These are phyloP conservation scores for Beauveria australis DNA, from an alignment of 2,329 filamentous ascomycete genomes.

Conservation along the genomic window DNA sequence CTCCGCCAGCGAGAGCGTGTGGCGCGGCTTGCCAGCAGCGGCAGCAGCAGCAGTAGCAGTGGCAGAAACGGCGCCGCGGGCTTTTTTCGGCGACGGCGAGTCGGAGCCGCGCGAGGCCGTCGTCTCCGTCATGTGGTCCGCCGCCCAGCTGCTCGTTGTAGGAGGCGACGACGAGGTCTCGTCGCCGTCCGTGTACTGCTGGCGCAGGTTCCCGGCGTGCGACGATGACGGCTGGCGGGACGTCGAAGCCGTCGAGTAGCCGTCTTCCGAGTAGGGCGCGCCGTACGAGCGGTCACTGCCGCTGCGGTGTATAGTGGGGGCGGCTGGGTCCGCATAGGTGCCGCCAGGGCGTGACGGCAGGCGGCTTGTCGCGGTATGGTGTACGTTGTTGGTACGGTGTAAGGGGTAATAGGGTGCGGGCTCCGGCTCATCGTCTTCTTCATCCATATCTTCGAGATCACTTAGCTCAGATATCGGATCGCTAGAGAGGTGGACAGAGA, in stretches of 20 bases:
- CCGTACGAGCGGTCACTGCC: not conserved
- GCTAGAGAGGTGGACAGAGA: not conserved
- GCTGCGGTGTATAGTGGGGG: not conserved
- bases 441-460: slow-evolving; percentile 46
- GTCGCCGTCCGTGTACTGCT: slow-evolving; percentile 2
- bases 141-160: not conserved
- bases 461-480: slow-evolving; percentile 30
- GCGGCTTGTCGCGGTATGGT: not conserved
- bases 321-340: slow-evolving; percentile 4
- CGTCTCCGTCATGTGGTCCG: not conserved
- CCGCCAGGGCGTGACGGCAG: not conserved
- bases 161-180: not conserved
- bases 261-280: slow-evolving; percentile 1
- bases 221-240: not conserved
- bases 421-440: slow-evolving; percentile 25
- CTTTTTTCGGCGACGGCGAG: slow-evolving; percentile 50
- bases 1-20: slow-evolving; percentile 60
- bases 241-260: not conserved
- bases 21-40: slow-evolving; percentile 31
- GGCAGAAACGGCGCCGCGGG: not conserved
- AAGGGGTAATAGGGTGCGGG: slow-evolving; percentile 12
- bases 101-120: slow-evolving; percentile 17
- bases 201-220: not conserved
- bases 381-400: not conserved
- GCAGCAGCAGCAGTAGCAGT: too few relatives aligned